Percentiles rank a stretch among this genome's conserved stretches.
These are phyloP conservation scores for Centaurea solstitialis DNA, from an alignment of 129 eudicot genomes.

Conservation along the genomic window DNA sequence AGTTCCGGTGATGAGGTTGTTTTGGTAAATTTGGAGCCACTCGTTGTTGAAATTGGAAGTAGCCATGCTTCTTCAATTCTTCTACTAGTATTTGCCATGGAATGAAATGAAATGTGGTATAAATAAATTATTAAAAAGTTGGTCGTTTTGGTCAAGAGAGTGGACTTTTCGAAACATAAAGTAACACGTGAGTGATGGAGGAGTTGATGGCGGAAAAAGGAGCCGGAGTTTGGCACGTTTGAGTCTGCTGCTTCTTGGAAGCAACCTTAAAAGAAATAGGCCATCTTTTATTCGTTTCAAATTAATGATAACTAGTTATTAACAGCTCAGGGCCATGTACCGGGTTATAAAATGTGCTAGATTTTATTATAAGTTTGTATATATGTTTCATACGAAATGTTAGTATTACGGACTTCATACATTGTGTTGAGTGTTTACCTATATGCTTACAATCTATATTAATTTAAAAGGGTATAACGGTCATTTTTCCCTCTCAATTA, in stretches of 20 bases:
- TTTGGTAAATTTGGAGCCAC: conserved; percentile 40
- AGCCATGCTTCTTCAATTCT: conserved; percentile 32
- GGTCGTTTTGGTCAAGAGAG: conserved; percentile 33
- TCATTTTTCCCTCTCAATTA: too few relatives aligned
- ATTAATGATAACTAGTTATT: too few relatives aligned
- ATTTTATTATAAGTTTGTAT: too few relatives aligned
- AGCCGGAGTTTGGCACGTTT: conserved; percentile 27
- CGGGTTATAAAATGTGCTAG: too few relatives aligned
- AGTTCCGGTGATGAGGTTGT: conserved; percentile 28
- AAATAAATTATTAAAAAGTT: conserved; percentile 27
- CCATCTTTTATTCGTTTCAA: too few relatives aligned
- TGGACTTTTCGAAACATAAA: conserved; percentile 12
- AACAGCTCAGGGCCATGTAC: too few relatives aligned
- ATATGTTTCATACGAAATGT: too few relatives aligned
- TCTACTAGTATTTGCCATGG: conserved; percentile 14
- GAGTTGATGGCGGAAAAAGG: conserved; percentile 34
- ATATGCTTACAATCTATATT: too few relatives aligned
- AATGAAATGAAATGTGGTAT: conserved; percentile 15
- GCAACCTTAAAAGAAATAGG: conserved; percentile 29
- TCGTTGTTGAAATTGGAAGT: conserved; percentile 36
- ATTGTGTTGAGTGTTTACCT: too few relatives aligned
- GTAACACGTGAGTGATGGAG: conserved; percentile 26
- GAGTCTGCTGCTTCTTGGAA: conserved; percentile 30
- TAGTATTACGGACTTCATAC: too few relatives aligned
- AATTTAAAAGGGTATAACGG: too few relatives aligned